Conservation (phyloP, 257 asterid species). For the Jacaranda mimosifolia region DNA sequence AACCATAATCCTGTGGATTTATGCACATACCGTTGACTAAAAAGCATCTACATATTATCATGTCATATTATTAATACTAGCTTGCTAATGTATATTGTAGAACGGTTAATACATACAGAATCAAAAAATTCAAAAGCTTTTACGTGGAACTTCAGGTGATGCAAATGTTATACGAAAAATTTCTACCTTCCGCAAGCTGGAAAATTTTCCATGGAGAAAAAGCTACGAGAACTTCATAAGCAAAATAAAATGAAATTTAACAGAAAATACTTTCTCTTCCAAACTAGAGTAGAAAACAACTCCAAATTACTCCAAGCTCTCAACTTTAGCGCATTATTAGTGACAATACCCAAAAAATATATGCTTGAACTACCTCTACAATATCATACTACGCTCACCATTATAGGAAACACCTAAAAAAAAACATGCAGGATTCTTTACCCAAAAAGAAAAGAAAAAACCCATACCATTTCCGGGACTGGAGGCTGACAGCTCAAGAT, state of each 20-base stretch:
- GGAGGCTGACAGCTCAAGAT: conserved; percentile 43
- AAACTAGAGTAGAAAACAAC: background rate
- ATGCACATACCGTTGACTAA: background rate
- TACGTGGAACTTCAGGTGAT: background rate
- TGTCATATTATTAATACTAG: background rate
- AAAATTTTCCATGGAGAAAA: background rate
- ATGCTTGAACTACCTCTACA: background rate
- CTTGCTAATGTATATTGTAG: background rate
- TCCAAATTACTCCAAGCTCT: conserved; percentile 14
- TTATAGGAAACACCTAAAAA: background rate
- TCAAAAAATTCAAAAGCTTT: background rate
- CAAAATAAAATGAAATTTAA: background rate
- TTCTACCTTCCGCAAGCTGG: background rate
- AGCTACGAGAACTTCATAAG: background rate
- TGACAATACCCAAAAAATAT: background rate
- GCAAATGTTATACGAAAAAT: background rate
- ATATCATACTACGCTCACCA: background rate
- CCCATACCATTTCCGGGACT: conserved; percentile 41
- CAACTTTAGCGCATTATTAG: conserved; percentile 5
- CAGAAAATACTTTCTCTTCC: background rate
- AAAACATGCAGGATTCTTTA: background rate
- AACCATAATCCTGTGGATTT: background rate
- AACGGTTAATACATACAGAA: background rate
- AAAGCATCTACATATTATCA: background rate
- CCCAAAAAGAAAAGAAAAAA: background rate